phyloP scores from a whole-genome alignment of 805 yeast species.

The Starmera caribaea region DNA sequence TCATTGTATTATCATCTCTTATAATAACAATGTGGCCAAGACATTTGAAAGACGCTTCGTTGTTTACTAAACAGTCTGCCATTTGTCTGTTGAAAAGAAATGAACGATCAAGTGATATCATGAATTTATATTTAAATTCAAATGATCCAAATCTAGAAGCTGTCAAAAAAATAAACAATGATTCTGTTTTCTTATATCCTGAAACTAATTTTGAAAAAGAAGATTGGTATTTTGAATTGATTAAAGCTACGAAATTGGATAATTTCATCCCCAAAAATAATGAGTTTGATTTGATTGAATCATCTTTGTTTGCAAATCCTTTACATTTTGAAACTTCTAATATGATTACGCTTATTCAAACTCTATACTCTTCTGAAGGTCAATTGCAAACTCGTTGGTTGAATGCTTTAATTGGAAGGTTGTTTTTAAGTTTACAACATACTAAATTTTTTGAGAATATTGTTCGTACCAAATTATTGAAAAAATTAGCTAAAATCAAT shows the following conservation, averaged over 20 bases:
- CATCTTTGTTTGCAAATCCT: constrained; percentile 60
- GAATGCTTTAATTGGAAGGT: constrained; percentile 76
- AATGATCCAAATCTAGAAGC: constrained; percentile 25
- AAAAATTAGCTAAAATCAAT: constrained; percentile 69
- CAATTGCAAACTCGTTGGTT: constrained; percentile 84
- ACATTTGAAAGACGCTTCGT: constrained; percentile 56
- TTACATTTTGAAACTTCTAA: constrained; percentile 63
- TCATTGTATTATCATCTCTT: constrained; percentile 62
- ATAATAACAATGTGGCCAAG: constrained; percentile 85
- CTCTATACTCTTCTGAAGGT: constrained; percentile 73
- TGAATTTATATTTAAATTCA: constrained; percentile 1
- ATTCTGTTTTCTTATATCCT: constrained; percentile 50
- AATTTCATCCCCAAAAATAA: constrained; percentile 9
- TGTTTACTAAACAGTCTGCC: constrained; percentile 74
- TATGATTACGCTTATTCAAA: constrained; percentile 64
- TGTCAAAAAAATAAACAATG: constrained; percentile 12
- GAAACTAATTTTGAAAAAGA: constrained; percentile 80
- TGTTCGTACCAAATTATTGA: constrained; percentile 50
- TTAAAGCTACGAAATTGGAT: constrained; percentile 59
- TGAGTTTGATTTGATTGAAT: constrained; percentile 33
- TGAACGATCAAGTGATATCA: constrained; percentile 13
- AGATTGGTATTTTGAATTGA: constrained; percentile 82
- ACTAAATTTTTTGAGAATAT: constrained; percentile 56
- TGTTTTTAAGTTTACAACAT: constrained; percentile 67
- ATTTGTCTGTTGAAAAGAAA: constrained; percentile 56